Evolutionary conservation across 2,329 filamentous ascomycete genomes (phyloP).

Genomic region (Aotearoamyces nothofagi): DNA sequence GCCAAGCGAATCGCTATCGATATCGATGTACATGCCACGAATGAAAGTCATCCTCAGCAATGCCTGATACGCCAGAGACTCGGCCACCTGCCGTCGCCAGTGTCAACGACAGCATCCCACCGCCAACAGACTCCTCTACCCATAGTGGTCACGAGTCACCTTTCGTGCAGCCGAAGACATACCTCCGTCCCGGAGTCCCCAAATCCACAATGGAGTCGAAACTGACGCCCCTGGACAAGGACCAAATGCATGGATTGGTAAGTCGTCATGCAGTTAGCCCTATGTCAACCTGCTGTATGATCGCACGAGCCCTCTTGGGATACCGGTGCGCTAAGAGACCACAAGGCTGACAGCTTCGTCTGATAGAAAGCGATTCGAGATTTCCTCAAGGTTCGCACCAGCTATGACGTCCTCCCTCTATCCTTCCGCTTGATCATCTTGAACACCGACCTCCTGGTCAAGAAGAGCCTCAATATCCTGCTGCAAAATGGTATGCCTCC

Average conservation of each 20-base stretch:
- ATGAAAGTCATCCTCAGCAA: constrained; percentile 8
- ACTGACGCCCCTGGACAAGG: constrained; percentile 51
- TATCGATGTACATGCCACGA: constrained; percentile 8
- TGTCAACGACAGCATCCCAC: constrained; percentile 8
- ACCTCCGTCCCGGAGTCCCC: constrained; percentile 18
- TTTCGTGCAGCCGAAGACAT: constrained; percentile 20
- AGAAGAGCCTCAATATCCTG: constrained; percentile 90
- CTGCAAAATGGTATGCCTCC: constrained; percentile 69
- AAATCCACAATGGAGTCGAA: constrained; percentile 18
- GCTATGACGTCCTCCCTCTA: constrained; percentile 92
- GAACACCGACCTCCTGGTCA: constrained; percentile 87
- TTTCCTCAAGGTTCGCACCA: constrained; percentile 90
- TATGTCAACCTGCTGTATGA: too few relatives aligned
- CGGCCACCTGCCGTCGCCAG: constrained; percentile 14
- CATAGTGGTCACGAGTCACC: constrained; percentile 16
- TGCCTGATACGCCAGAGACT: constrained; percentile 20
- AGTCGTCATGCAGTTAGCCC: constrained; percentile 20
- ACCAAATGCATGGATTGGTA: constrained; percentile 68
- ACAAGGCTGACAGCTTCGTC: constrained; percentile 14
- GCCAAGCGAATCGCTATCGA: too few relatives aligned
- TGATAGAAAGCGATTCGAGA: constrained; percentile 75
- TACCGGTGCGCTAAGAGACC: too few relatives aligned
- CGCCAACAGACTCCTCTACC: constrained; percentile 14
- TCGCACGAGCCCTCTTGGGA: too few relatives aligned
- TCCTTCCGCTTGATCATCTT: constrained; percentile 93